A percentile compares a stretch with the other conserved stretches of the same genome.
These are phyloP conservation scores for Linum trigynum DNA, from an alignment of 345 rosid species.

Conservation along the genomic window DNA sequence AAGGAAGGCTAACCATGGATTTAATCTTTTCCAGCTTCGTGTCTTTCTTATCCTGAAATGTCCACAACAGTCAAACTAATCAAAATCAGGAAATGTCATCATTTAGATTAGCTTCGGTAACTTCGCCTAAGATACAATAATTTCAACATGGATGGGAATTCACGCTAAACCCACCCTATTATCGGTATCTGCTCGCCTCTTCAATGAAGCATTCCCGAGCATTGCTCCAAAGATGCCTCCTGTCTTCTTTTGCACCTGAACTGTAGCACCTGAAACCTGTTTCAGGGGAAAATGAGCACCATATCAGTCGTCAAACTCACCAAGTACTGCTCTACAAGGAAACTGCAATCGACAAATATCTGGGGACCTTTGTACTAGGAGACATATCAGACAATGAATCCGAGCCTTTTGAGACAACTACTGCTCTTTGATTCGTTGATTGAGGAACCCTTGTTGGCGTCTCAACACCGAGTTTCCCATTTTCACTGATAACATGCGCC, in stretches of 20 bases:
- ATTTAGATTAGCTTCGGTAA: too few species aligned
- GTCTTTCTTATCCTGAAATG: slow-evolving; percentile 40
- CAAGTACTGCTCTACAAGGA: neutral
- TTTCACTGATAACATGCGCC: slow-evolving; percentile 20
- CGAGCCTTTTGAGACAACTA: slow-evolving; percentile 11
- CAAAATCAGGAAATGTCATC: too few species aligned
- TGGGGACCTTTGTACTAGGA: slow-evolving; percentile 33
- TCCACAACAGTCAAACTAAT: neutral
- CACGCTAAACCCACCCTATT: slow-evolving; percentile 32
- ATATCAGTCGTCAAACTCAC: slow-evolving; percentile 4
- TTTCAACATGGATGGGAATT: too few species aligned
- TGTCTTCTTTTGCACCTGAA: slow-evolving; percentile 52
- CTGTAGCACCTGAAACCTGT: slow-evolving; percentile 46
- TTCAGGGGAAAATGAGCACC: slow-evolving; percentile 7
- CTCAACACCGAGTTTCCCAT: slow-evolving; percentile 9
- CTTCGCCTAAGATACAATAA: too few species aligned
- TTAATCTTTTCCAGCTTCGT: slow-evolving; percentile 50
- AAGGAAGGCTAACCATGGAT: slow-evolving; percentile 49
- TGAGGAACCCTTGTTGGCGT: neutral
- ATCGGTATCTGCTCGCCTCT: slow-evolving; percentile 36
- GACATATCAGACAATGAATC: slow-evolving; percentile 14
- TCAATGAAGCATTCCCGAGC: slow-evolving; percentile 32
- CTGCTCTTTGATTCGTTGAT: slow-evolving; percentile 7
- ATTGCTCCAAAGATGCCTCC: slow-evolving; percentile 48
- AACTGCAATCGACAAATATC: slow-evolving; percentile 10